Base-by-base conservation (phyloP, 2,329 filamentous ascomycete species). In the Cordyceps militaris region DNA sequence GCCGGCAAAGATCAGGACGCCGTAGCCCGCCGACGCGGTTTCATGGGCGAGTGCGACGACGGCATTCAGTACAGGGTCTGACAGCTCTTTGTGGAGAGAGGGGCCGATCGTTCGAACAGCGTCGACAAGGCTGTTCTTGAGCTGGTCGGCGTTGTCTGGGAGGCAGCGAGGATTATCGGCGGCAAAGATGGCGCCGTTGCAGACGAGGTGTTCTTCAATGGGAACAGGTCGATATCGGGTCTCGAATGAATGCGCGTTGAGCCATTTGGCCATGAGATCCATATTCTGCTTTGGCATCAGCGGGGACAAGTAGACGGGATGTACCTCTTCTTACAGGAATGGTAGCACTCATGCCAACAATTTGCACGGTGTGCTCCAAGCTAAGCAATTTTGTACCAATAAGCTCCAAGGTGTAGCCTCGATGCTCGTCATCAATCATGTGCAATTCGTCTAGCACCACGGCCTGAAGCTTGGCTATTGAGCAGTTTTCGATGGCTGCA, bases 311-410 rank as follows among this genome's bases (percentile, higher is more conserved):
- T 7, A 43, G 2, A 49, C 16, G 13, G 2, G 14, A 3, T 19
- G 11, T 16, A 7, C 14, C 3, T 16, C 10, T 16, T 11, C 79
- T 65, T 72, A 88, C 86, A 56, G 85, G 84, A 48, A 92, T 74
- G 0, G 88, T 91, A 4, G 88, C 88, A 64, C 88, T 91, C 88
- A 92, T 91, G 63, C 86, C 88, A 59, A 91, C 74, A 21, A 91
- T 84, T 66, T 91, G 88, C 19, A 89, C 77, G 24, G 77, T 72
- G 59, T 88, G 82, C 26, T 82, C 84, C 23, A 91, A 71, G 58
- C 84, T 80, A n/a, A 90, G 72, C 30, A 91, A 66, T 66, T 91
- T 91, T 3, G 87, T 88, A 5, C 85, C 83, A 71, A 90, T 82
- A 6, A 91, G 74, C 66, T 92, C 88, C 56, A 91, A 74, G 1